Base-by-base conservation (phyloP, 2,329 filamentous ascomycete species). In the Aspergillus ustus region DNA sequence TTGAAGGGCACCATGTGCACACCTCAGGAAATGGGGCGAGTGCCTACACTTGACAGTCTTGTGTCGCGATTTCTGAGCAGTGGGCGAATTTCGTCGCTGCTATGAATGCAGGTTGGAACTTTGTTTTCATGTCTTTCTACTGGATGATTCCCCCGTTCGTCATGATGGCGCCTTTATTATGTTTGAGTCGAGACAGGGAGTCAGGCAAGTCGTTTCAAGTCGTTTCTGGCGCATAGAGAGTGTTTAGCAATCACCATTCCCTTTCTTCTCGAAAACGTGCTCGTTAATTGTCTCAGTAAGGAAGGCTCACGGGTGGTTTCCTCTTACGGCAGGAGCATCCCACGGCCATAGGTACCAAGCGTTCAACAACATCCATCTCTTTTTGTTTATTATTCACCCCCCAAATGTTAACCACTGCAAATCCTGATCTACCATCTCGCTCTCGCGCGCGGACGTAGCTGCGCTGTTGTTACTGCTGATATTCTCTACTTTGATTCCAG, bases 141-240 rank as follows among this genome's bases (percentile, higher is more conserved):
- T 62, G 66, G 69, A 72, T 72, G 72, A 73, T 74, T 74, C 70
- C 72, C 71, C 70, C 31, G 55, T 57, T 69, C 64, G 64, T 61
- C 65, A 60, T 53, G 57, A 62, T 59, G 61, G 50, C 59, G 53
- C 54, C 43, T 48, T 57, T 11, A 43, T 52, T 58, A 17, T 61
- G 57, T 54, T 49, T 54, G 34, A 52, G 44, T 49, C 49, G 43
- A 52, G 53, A 57, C 57, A 31, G 59, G 54, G 58, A 25, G 37
- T 34, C 37, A 45, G 22, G 15, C 50, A 54, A 25, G 40, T 45
- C 44, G 44, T 58, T 45, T 45, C 44, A 34, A 50, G 20, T 37
- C 8, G 44, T 37, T 57, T 34, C 37, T 44, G 15, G 53, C 20
- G 53, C 53, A 57, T 61, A 50, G 40, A 56, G 28, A 57, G n/a